These are phyloP conservation scores for Microsporum canis DNA, from an alignment of 2,329 filamentous ascomycete species.

Conservation along the genomic window DNA sequence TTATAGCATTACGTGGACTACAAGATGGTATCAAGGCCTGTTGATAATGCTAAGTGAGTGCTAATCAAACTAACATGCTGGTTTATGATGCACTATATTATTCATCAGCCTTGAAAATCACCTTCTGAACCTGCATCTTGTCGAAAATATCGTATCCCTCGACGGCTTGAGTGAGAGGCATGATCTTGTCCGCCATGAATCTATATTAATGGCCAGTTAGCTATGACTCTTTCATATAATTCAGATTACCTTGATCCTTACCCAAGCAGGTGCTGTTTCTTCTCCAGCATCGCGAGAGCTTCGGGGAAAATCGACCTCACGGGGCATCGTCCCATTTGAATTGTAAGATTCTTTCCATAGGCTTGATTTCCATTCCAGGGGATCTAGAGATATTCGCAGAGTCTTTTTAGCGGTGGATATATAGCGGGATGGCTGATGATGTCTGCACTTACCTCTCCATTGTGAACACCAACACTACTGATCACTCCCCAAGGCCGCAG, in stretches of 20 bases:
- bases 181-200: slow-evolving; percentile 67
- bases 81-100: slow-evolving; percentile 13
- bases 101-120: slow-evolving; percentile 49
- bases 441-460: slow-evolving; percentile 47
- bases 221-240: neutral
- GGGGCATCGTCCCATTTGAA: slow-evolving; percentile 68
- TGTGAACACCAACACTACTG: slow-evolving; percentile 66
- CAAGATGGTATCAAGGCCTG: neutral
- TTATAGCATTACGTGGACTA: too few species aligned
- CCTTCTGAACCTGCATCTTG: slow-evolving; percentile 61
- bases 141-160: slow-evolving; percentile 63
- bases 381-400: slow-evolving; percentile 37
- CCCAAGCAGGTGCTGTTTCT: slow-evolving; percentile 56
- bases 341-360: slow-evolving; percentile 55
- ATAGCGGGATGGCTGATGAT: neutral
- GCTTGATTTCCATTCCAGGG: slow-evolving; percentile 56
- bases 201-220: slow-evolving; percentile 33
- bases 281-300: slow-evolving; percentile 52
- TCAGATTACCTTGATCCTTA: slow-evolving; percentile 30
- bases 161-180: slow-evolving; percentile 55
- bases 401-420: neutral
- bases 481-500: slow-evolving; percentile 62
- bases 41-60: neutral
- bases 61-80: neutral
- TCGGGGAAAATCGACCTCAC: slow-evolving; percentile 59